Evolutionary conservation across 2,329 filamentous ascomycete genomes (phyloP), one percentile per base, ranked within the genome.

Genomic region (Fusarium keratoplasticum): DNA sequence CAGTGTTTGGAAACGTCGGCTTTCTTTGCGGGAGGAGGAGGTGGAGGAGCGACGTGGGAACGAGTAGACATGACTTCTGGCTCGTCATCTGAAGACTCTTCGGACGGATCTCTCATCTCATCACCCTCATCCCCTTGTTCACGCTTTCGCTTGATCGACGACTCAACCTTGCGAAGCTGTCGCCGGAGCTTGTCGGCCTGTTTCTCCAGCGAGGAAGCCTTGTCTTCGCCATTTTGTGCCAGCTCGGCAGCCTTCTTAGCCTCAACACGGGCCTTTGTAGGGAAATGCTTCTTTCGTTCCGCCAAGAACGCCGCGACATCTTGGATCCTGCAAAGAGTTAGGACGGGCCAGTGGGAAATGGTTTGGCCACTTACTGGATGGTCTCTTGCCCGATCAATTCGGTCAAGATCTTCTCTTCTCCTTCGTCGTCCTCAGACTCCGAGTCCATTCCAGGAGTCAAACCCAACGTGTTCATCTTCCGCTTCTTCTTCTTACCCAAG

Each of bases 271-370:
- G 90, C 90, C 80, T 90, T 90, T 3, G 95, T 98, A 2, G 96
- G 96, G 80, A 90, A 98, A 61, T 92, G 92, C 74, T 90, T 92
- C 80, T 89, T 93, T 68, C 96, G 91, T 81, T 98, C 95, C 59
- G 91, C 91, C 72, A 97, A 90, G 91, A 95, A 98, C 8, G 90
- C 89, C 27, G 90, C 89, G 64, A 98, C 87, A 79, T 98, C 95
- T 67, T 89, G 89, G 18, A 89, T 85, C 66, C 88, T 90, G 64
- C 33, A 35, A 38, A n/a, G 57, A 44, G 62, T 78, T 62, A 78
- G 73, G 36, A 60, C 14, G 20, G 27, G 22, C 7, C 18, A 27
- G 38, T 18, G 14, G 31, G n/a, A 25, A 50, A n/a, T 25, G 10
- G 29, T 18, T 38, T 14, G 9, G 7, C 42, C 52, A 83, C 89